Conservation (phyloP, 108 stramenopile genomes). For the Skeletonema costatum region DNA sequence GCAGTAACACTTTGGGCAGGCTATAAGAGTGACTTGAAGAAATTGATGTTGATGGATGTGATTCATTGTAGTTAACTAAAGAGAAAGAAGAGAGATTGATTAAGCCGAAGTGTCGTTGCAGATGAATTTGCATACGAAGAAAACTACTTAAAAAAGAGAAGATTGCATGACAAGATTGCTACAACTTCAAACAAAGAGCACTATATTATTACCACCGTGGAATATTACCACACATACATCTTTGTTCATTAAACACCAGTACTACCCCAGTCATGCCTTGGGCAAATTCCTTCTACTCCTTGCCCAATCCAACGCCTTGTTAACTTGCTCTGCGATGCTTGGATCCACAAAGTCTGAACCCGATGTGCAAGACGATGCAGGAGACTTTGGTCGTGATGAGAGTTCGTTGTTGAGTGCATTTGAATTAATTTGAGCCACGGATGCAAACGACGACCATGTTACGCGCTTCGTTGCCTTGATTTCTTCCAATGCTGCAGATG, state of each 20-base stretch:
- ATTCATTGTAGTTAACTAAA: too few relatives aligned
- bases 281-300: not conserved
- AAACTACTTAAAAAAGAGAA: too few relatives aligned
- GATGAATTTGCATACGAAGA: too few relatives aligned
- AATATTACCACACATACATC: not conserved
- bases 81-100: too few relatives aligned
- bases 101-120: too few relatives aligned
- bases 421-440: not conserved
- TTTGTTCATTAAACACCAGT: too few relatives aligned
- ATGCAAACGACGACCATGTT: not conserved
- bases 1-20: too few relatives aligned
- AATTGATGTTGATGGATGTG: too few relatives aligned
- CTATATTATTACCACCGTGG: not conserved
- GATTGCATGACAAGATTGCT: too few relatives aligned
- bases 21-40: too few relatives aligned
- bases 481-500: not conserved
- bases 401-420: not conserved
- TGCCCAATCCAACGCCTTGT: not conserved
- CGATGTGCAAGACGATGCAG: not conserved
- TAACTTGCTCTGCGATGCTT: not conserved
- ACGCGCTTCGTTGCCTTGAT: not conserved
- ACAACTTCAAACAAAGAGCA: too few relatives aligned
- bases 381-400: not conserved
- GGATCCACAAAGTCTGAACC: not conserved
- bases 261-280: not conserved